These are phyloP conservation scores for Colletotrichum spinosum DNA, from an alignment of 2,329 filamentous ascomycete genomes.

Conservation along the genomic window DNA sequence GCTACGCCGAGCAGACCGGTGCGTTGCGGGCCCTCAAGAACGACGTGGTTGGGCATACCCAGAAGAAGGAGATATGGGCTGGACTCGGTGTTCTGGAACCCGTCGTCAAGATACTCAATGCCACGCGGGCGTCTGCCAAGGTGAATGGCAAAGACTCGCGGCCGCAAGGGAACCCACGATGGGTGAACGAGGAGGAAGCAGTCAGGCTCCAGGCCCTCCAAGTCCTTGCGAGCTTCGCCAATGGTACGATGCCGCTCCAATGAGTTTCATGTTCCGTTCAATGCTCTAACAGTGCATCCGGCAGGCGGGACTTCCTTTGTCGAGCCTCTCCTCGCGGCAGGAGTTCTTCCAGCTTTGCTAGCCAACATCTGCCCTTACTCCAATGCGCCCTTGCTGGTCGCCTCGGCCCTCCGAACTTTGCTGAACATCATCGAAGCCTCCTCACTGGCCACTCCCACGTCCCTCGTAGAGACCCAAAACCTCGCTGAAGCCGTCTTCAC, in stretches of 20 bases:
- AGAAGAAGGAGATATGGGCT: slow-evolving; percentile 86
- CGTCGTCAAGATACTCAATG: slow-evolving; percentile 60
- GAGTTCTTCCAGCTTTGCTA: slow-evolving; percentile 77
- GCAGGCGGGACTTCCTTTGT: slow-evolving; percentile 85
- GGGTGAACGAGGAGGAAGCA: slow-evolving; percentile 72
- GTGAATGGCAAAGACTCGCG: slow-evolving; percentile 54
- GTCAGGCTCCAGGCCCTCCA: slow-evolving; percentile 83
- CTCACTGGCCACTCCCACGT: slow-evolving; percentile 63
- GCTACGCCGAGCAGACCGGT: slow-evolving; percentile 63
- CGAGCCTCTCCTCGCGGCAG: slow-evolving; percentile 75
- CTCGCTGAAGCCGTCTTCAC: slow-evolving; percentile 74
- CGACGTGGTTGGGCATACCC: slow-evolving; percentile 86
- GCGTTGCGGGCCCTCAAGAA: slow-evolving; percentile 85
- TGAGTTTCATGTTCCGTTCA: neutral
- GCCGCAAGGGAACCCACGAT: slow-evolving; percentile 40
- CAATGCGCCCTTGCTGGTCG: slow-evolving; percentile 73
- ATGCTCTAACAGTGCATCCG: slow-evolving; percentile 15
- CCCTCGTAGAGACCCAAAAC: slow-evolving; percentile 58
- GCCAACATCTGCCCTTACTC: slow-evolving; percentile 74
- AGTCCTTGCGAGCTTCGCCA: slow-evolving; percentile 85
- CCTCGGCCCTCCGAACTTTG: slow-evolving; percentile 80
- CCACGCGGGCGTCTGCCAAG: slow-evolving; percentile 47
- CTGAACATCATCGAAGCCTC: slow-evolving; percentile 77
- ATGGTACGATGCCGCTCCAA: slow-evolving; percentile 66
- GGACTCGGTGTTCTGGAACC: slow-evolving; percentile 75